Evolutionary conservation across 208 protist genomes (phyloP), one percentile per base, ranked within the genome.

Genomic region (Trypanosoma mega): DNA sequence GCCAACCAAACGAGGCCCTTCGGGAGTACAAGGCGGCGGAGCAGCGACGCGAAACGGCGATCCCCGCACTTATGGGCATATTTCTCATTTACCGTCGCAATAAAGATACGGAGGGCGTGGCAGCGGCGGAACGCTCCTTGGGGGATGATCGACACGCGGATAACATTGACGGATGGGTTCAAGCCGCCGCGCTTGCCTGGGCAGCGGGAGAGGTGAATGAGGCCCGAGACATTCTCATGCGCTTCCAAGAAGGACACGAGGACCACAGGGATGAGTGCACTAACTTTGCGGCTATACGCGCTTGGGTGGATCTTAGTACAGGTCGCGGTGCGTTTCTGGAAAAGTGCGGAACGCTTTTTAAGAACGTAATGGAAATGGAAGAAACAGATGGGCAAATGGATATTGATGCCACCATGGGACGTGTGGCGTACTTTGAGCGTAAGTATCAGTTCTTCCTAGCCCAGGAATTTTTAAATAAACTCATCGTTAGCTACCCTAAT

Each of bases 261-360:
- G 71, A 74, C 8, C 74, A 93, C 56, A 65, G 75, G n/a, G 79
- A 95, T 53, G 85, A 92, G 66, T 97, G 88, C 72, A 90, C 82
- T 9, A 89, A 82, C 63, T 74, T 82, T 30, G 72, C 65, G 4
- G 85, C 85, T 12, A 37, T 94, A 7, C 76, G 80, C 1, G 90
- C 77, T 7, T 97, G 92, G 90, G 71, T 96, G 14, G 90, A 97
- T 31, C 82, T 97, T n/a, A 70, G 80, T 20, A 88, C 75, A 0
- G 86, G 88, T 8, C 77, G 90, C 2, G 72, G 81, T 3, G 85
- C 85, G 11, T 82, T 94, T 50, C 54, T 94, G 2, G 89, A 96
- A 43, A 95, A 95, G 74, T 82, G 80, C 20, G 86, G 84, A 0
- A 54, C 74, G 12, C 63, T 85, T 23, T 96, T 97, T 53, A 57